Evolutionary conservation across 345 rosid species (phyloP), one percentile per base, ranked within the genome.

Genomic region (Brassica nigra): DNA sequence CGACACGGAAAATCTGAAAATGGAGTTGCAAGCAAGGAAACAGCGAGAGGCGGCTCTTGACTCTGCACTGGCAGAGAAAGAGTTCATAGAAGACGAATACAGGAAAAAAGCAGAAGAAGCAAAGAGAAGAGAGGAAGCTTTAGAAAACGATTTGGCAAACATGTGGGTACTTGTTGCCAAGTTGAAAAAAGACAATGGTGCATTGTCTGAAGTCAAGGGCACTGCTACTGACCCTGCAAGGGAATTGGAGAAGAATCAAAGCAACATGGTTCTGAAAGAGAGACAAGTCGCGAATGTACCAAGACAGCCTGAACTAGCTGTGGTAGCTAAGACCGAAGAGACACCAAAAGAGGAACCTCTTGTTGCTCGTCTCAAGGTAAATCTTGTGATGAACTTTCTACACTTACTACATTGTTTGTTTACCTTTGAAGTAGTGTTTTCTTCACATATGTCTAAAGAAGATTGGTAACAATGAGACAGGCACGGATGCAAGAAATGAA

Each of bases 161-260:
- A 96, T 96, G 99, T 93, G 99, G 98, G 97, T 93, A 64, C 97
- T 96, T 85, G 99, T 96, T 82, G 99, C 99, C 34, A 93, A 89
- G 87, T 85, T 96, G 76, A 96, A 96, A 88, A 96, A 90, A 83
- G 97, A 88, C 1, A 92, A 87, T 57, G 88, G 77, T 68, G 85
- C 78, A 37, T 68, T 83, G 73, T 81, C 89, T n/a, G 82, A 71
- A 23, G 7, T 54, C 49, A 84, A 82, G 63, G 88, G 73, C n/a
- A 74, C 76, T 75, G 88, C 71, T 12, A 74, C 76, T 75, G 87
- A 85, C 64, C 68, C 66, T 83, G 70, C 65, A 14, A 82, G 77
- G 74, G 91, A 82, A 59, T 23, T 70, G 47, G 77, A 76, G 77
- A 81, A 77, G 61, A 77, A 52, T 54, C 78, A 68, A 65, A 85